A percentile compares a stretch with the other conserved stretches of the same genome.
These are phyloP conservation scores for Termitomyces sp. DNA, from an alignment of 768 basidiomycete genomes.

Conservation along the genomic window DNA sequence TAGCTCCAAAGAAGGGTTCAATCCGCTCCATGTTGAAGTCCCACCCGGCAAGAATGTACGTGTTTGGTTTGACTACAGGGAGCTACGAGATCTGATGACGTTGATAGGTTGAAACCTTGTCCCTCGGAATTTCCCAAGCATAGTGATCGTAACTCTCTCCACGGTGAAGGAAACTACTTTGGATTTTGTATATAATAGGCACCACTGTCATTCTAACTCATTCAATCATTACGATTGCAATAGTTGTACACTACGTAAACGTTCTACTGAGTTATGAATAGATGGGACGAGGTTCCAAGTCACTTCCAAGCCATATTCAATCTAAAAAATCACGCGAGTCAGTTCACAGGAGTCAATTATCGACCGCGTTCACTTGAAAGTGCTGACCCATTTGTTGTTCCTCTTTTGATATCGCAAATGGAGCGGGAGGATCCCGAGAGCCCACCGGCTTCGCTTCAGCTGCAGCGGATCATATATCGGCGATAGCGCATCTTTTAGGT, in stretches of 20 bases:
- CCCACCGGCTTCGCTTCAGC: slow-evolving; percentile 46
- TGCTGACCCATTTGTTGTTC: slow-evolving; percentile 22
- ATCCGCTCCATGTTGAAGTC: slow-evolving; percentile 27
- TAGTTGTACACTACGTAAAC: background rate
- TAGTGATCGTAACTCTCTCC: too few species aligned
- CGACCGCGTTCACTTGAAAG: slow-evolving; percentile 8
- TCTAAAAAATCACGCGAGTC: too few species aligned
- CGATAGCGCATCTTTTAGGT: slow-evolving; percentile 42
- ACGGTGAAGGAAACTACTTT: too few species aligned
- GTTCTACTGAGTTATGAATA: background rate
- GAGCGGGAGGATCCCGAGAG: slow-evolving; percentile 43
- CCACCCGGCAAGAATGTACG: slow-evolving; percentile 41
- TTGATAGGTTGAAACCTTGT: background rate
- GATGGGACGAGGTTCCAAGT: too few species aligned
- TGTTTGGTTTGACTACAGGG: background rate
- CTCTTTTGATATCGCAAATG: slow-evolving; percentile 27
- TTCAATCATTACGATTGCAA: background rate
- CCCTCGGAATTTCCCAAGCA: background rate
- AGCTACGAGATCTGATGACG: background rate
- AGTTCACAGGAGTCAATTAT: background rate
- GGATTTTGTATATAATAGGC: background rate
- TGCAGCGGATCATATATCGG: slow-evolving; percentile 47
- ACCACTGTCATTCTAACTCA: background rate
- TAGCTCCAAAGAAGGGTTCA: slow-evolving; percentile 45
- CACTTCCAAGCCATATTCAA: slow-evolving; percentile 24